Base-by-base conservation (phyloP, 148 eudicot species). In the Silene latifolia region DNA sequence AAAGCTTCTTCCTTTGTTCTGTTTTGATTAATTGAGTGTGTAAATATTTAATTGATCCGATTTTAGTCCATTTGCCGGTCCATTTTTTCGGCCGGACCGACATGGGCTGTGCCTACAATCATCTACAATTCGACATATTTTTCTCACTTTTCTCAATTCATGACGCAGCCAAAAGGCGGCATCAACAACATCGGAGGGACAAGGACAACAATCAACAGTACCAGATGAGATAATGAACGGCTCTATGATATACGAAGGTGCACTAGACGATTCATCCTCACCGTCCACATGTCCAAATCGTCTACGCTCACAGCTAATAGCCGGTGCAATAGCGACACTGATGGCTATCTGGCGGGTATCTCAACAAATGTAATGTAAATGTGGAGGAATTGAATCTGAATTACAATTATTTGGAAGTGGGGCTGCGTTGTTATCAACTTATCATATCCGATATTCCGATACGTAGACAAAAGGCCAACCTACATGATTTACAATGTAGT, bases 211-310 rank as follows among this genome's bases (percentile, higher is more conserved):
- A 35, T 58, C 74, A 17, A 65, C 70, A 48, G 13, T 78, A 14
- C 65, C 88, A 7, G 69, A 61, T 48, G 58, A 25, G 32, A 47
- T 46, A 57, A 64, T 71, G 42, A 78, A 83, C 79, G 58, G 87
- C 81, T 56, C 88, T 3, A 91, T 91, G 94, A 81, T 89, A 39
- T 91, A 91, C 62, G 89, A 88, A 77, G 94, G 93, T 7, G 93
- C 85, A 12, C 51, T 79, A 70, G 88, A 79, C 1, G 51, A 27
- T 15, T 81, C 78, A n/a, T 77, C 84, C 9, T 56, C 81, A 20
- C 53, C 83, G 51, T 76, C 85, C 85, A 86, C 87, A 72, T 79
- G 72, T 8, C 27, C 21, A 54, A 77, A 83, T 81, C 68, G 78
- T 79, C 65, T 80, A 15, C 47, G 24, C 2, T 74, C 78, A 51